Conservation (phyloP, 225 moss, liverwort and hornwort species). For the Rhytidiadelphus loreus region DNA sequence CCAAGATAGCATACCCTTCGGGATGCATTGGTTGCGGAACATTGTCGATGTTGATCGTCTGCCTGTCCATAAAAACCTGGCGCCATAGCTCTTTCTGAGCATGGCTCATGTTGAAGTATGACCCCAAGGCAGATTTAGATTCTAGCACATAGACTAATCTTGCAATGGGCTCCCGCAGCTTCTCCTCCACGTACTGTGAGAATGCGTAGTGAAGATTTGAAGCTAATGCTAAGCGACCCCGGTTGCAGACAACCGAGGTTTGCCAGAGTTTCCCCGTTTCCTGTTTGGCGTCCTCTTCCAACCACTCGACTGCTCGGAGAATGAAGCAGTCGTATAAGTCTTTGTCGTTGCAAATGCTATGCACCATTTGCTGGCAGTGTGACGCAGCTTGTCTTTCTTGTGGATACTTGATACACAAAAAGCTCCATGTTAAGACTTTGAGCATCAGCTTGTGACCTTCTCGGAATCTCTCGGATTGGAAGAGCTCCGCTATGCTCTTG, state of each 20-base stretch:
- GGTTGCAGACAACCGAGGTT: conserved; percentile 33
- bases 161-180: conserved; percentile 42
- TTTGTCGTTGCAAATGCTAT: conserved; percentile 23
- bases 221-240: conserved; percentile 31
- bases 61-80: conserved; percentile 3
- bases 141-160: conserved; percentile 36
- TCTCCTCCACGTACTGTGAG: conserved; percentile 37
- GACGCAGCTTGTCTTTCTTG: conserved; percentile 7
- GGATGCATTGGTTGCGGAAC: conserved; percentile 41
- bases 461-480: conserved; percentile 12
- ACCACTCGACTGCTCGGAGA: conserved; percentile 27
- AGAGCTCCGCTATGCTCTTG: conserved; percentile 21
- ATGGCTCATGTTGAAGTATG: conserved; percentile 22
- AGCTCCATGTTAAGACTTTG: conserved; percentile 41
- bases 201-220: conserved; percentile 39
- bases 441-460: conserved; percentile 16
- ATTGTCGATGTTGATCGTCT: conserved; percentile 15
- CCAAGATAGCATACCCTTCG: conserved; percentile 36
- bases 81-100: conserved; percentile 17
- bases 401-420: conserved; percentile 46
- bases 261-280: conserved; percentile 27
- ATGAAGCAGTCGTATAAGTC: conserved; percentile 20
- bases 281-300: conserved; percentile 7
- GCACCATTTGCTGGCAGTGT: conserved; percentile 34
- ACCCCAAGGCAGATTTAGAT: conserved; percentile 23